A percentile compares a stretch with the other conserved stretches of the same genome.
These are phyloP conservation scores for Oryza australiensis DNA, from an alignment of 176 grass and related monocot species.

Conservation along the genomic window DNA sequence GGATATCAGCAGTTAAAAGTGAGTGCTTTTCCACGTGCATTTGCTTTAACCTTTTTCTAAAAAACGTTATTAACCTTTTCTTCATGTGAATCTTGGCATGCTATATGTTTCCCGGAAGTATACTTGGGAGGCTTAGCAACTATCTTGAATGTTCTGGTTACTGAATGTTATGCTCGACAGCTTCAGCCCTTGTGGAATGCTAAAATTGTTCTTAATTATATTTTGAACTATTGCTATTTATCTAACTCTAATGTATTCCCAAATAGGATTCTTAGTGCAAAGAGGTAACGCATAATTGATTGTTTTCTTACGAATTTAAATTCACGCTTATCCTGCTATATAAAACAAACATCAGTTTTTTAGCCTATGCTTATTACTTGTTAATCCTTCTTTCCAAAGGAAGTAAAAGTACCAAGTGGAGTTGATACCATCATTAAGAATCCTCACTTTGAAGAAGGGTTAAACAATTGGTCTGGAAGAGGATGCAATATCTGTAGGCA, in stretches of 20 bases:
- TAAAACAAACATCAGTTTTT: not conserved
- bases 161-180: not conserved
- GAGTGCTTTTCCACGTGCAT: conserved; percentile 20
- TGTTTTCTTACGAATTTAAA: not conserved
- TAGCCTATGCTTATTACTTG: not conserved
- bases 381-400: conserved; percentile 48
- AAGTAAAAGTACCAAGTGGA: conserved; percentile 39
- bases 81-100: not conserved
- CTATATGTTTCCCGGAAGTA: not conserved
- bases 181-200: not conserved
- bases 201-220: conserved; percentile 1
- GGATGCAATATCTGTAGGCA: conserved; percentile 87
- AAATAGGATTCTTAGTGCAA: not conserved
- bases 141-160: conserved; percentile 13
- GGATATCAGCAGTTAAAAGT: conserved; percentile 48
- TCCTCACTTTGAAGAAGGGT: conserved; percentile 76
- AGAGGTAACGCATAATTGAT: not conserved
- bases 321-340: not conserved
- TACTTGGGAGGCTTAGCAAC: not conserved
- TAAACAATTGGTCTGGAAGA: conserved; percentile 94
- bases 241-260: not conserved
- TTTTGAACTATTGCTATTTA: not conserved
- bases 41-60: conserved; percentile 12
- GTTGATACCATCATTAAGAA: conserved; percentile 56
- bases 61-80: not conserved